These are phyloP conservation scores for Celoporthe dispersa DNA, from an alignment of 2,329 filamentous ascomycete species.

Conservation along the genomic window DNA sequence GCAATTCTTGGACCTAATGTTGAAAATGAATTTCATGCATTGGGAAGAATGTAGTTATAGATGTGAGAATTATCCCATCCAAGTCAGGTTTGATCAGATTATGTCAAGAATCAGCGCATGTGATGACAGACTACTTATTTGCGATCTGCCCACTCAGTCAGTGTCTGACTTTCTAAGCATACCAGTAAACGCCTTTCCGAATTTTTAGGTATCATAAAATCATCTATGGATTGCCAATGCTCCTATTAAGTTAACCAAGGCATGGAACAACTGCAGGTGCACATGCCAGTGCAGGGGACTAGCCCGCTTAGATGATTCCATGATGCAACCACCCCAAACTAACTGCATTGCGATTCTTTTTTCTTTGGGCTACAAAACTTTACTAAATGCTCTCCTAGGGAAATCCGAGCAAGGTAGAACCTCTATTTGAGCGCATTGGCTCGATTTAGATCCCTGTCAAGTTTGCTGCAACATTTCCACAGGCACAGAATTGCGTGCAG, in stretches of 20 bases:
- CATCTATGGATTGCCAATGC: not conserved
- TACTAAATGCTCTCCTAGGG: not conserved
- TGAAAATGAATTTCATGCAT: not conserved
- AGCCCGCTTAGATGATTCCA: not conserved
- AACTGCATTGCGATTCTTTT: not conserved
- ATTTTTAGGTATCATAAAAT: not conserved
- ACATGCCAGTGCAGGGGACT: not conserved
- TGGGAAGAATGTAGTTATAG: not conserved
- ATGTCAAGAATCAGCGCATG: not conserved
- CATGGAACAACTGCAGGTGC: not conserved
- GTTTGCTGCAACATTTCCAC: not conserved
- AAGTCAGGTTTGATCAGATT: not conserved
- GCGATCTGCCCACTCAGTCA: not conserved
- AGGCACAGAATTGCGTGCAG: not conserved
- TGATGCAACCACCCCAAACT: not conserved
- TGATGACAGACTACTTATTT: too few species aligned
- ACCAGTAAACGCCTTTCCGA: not conserved
- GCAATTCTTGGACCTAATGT: not conserved
- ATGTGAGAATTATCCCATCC: not conserved
- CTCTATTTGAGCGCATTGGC: not conserved
- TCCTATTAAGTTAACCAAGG: not conserved
- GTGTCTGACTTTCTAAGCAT: conserved; percentile 7
- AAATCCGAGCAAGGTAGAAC: not conserved
- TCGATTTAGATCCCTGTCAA: not conserved
- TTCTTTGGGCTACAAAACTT: not conserved